Evolutionary conservation across 2,329 filamentous ascomycete species (phyloP).

Genomic region (Aspergillus puulaauensis): DNA sequence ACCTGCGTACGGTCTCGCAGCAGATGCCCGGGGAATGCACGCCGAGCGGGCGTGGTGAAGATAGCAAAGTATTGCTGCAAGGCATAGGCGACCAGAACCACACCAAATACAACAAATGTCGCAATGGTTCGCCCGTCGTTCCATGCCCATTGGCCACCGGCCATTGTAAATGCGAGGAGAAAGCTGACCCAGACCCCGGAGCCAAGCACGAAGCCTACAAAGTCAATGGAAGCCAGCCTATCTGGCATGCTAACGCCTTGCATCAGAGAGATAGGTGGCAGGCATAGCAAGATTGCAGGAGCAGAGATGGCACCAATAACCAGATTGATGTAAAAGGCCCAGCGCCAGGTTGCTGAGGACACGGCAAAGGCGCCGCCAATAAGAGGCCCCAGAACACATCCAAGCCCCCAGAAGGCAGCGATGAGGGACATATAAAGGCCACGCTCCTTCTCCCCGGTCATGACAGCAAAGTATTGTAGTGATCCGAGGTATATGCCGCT

Average conservation of each 20-base stretch:
- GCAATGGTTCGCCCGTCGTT: no score
- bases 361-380: slow-evolving; percentile 9
- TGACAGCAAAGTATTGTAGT: background rate
- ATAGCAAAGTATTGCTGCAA: no score
- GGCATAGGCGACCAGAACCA: no score
- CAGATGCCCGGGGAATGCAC: background rate
- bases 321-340: slow-evolving; percentile 10
- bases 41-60: no score
- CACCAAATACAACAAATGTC: no score
- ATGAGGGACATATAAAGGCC: background rate
- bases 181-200: no score
- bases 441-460: background rate
- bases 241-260: background rate
- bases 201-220: background rate
- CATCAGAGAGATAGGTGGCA: background rate
- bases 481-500: background rate
- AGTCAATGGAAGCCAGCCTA: background rate
- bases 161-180: no score
- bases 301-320: background rate
- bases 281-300: background rate
- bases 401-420: background rate
- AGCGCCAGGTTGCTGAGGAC: slow-evolving; percentile 14
- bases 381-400: slow-evolving; percentile 3
- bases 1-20: background rate
- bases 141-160: no score